Evolutionary conservation across 768 basidiomycete genomes (phyloP), one percentile per base, ranked within the genome.

Genomic region (Leccinum aurantiacum): DNA sequence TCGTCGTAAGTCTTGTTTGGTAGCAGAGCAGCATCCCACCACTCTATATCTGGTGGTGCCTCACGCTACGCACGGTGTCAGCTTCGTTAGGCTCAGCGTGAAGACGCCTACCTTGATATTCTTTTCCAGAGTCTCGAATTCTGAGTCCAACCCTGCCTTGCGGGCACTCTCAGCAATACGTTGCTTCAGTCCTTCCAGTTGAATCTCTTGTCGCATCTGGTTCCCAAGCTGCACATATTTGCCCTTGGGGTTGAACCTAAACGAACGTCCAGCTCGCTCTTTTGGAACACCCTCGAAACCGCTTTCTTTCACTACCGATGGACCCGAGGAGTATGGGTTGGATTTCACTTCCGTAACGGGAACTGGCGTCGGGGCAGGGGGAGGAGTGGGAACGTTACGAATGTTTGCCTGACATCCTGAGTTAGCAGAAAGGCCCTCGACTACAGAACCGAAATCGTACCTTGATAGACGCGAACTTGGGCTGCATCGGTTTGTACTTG

Each of bases 111-210:
- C 94, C 80, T 91, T 88, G 68, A 97, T 86, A 61, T 86, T 89
- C 75, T 92, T 91, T 76, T 96, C 95, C 24, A 96, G 79, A 2
- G 89, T 90, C 77, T 97, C 89, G 60, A 90, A 88, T 69, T 97
- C 97, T n/a, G 85, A 83, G 72, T 96, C 95, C n/a, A n/a, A n/a
- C n/a, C 97, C 97, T 19, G 95, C 96, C 76, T 96, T 98, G 65
- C 87, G 84, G 17, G 93, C 91, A 65, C 89, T 89, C 74, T 95
- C 94, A 19, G 92, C 93, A 67, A 99, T 98, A 54, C 94, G 82
- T 71, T 91, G 86, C 74, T 97, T 96, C 46, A 99, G 80, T 3
- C 84, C 93, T 67, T 98, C 97, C 63, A 99, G 79, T 74, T 95
- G 89, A 19, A 77, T 79, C 35, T 94, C 88, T 64, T 88, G 85